Base-by-base conservation (phyloP, 441 rosid genomes). In the Macaranga tanarius region DNA sequence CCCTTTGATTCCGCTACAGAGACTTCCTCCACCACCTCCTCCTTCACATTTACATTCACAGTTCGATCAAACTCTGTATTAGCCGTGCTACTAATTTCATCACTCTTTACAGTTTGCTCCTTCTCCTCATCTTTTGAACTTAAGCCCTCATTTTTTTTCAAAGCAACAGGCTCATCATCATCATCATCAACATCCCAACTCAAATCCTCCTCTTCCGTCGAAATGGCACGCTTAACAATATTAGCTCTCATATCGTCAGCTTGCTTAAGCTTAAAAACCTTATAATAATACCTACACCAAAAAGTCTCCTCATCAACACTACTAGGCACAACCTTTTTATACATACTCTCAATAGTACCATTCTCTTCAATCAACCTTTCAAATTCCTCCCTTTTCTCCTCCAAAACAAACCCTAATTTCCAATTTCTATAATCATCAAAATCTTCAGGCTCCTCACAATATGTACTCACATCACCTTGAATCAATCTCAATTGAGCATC, bases 211-310 rank as follows among this genome's bases (percentile, higher is more conserved):
- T 73, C 81, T 60, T 79, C 82, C 0, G 42, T 38, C 6, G 77
- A 76, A 45, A 87, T 79, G 7, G 91, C 98, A 57, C 90, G 72
- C 52, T 81, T 85, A 74, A 91, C 89, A 42, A 93, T 86, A 85
- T 79, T 86, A 66, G 86, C 90, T 62, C 98, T 84, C 8, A 86
- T 81, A 25, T 86, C 87, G 77, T 90, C 92, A 0, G 86, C 89
- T 71, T 81, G 82, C 86, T 82, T 80, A 50, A 92, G 85, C 76
- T 84, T 91, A 81, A 81, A 72, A 71, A 89, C 75, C 77, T 78
- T 85, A 64, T 86, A 92, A 22, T 79, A 92, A 45, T 91, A 91
- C 73, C 90, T 88, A 58, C 61, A 62, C 98, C 98, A 91, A 63
- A 88, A 92, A 40, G 65, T 79, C 72, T 81, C 90, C 23, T 73